Percentiles rank a stretch among this genome's conserved stretches.
These are phyloP conservation scores for Syncephalis fuscata DNA, from an alignment of 371 early-diverging fungal species.

Conservation along the genomic window DNA sequence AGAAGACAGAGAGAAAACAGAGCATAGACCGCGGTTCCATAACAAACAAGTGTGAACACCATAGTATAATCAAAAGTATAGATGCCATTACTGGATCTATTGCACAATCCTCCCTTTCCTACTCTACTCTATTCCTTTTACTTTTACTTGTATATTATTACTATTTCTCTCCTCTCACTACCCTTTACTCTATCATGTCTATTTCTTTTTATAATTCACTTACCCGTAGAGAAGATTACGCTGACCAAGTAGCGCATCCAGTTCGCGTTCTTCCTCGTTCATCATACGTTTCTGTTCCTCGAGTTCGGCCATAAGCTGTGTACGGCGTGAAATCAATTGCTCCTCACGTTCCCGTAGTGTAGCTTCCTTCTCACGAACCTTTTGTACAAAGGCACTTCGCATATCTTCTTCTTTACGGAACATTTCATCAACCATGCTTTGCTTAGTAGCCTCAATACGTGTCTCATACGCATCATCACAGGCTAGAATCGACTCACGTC, in stretches of 20 bases:
- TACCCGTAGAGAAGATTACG: slow-evolving; percentile 1
- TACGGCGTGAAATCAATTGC: slow-evolving; percentile 15
- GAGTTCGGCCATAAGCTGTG: slow-evolving; percentile 11
- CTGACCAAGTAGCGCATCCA: slow-evolving; percentile 7
- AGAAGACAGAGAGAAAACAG: too few species aligned
- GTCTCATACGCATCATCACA: slow-evolving; percentile 60
- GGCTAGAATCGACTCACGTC: slow-evolving; percentile 51
- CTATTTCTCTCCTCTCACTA: too few species aligned
- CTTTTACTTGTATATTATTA: too few species aligned
- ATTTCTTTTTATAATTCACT: not conserved
- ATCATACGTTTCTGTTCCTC: slow-evolving; percentile 10
- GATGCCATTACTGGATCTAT: too few species aligned
- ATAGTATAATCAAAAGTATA: too few species aligned
- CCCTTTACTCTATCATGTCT: not conserved
- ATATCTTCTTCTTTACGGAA: slow-evolving; percentile 54
- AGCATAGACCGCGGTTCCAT: too few species aligned
- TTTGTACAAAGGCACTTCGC: slow-evolving; percentile 46
- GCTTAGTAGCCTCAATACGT: slow-evolving; percentile 33
- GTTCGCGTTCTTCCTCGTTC: slow-evolving; percentile 10
- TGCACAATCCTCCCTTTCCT: too few species aligned
- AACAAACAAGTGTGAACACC: too few species aligned
- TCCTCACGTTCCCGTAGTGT: slow-evolving; percentile 46
- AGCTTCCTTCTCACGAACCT: slow-evolving; percentile 59
- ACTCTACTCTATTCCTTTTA: too few species aligned
- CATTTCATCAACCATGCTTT: slow-evolving; percentile 42